A percentile compares a stretch with the other conserved stretches of the same genome.
phyloP scores from a whole-genome alignment of 306 rosid species.

The Rosa lucieae region DNA sequence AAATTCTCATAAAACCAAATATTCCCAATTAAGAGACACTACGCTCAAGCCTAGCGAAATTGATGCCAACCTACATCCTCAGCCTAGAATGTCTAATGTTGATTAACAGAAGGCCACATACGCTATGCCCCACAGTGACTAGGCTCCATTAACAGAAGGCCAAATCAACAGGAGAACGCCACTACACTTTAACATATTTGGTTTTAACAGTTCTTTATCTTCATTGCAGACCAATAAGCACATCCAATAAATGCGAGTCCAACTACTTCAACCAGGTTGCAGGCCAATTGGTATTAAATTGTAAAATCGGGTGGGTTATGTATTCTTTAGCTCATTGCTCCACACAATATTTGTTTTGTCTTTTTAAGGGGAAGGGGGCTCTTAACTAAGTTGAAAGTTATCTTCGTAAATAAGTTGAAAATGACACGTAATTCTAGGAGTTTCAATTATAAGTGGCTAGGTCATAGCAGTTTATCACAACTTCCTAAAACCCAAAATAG shows the following conservation, averaged over 20 bases:
- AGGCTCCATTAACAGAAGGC: background rate
- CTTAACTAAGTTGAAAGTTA: background rate
- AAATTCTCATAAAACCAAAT: background rate
- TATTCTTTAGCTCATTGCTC: background rate
- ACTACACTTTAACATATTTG: background rate
- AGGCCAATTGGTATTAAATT: background rate
- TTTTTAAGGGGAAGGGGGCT: background rate
- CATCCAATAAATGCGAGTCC: background rate
- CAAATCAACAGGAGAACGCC: background rate
- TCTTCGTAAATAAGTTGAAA: background rate
- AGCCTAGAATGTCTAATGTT: background rate
- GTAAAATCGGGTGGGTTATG: background rate
- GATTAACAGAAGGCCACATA: background rate
- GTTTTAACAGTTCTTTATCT: background rate
- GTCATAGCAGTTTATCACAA: background rate
- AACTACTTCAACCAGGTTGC: background rate
- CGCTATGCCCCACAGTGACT: background rate
- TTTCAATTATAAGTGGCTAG: background rate
- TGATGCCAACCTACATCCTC: background rate
- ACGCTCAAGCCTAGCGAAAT: background rate
- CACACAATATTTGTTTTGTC: background rate
- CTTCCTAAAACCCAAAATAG: background rate
- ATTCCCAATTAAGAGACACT: background rate
- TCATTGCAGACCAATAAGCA: background rate
- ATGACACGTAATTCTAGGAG: background rate